Evolutionary conservation across 768 basidiomycete species (phyloP), one percentile per base, ranked within the genome.

Genomic region (Fomitopsis serialis): DNA sequence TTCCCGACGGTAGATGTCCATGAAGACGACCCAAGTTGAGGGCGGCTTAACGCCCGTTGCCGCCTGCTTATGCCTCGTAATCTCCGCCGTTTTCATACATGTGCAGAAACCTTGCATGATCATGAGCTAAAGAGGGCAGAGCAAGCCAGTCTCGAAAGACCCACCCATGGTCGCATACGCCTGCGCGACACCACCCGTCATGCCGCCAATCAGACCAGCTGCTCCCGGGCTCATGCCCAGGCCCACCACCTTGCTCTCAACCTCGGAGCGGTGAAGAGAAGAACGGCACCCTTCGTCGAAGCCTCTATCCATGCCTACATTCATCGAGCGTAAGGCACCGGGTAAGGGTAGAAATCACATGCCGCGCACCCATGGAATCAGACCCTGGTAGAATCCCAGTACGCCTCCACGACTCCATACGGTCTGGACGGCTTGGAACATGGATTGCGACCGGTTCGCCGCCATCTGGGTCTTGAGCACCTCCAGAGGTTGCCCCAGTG

Each of bases 391-490:
- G 76, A 96, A 93, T 23, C 97, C 97, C 44, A 73, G 68, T 52
- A 87, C 72, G 57, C 97, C 93, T 61, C 97, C 97, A 57, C 97
- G 87, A 62, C 83, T 78, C 92, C 93, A 96, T 54, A 98, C 92
- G 5, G 85, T 83, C 58, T 79, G 76, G 61, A 89, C 77, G 17
- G 97, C 95, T 66, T 92, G 83, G 55, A 77, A 61, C 93, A 99
- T 97, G 12, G 87, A 77, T 69, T 99, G 94, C 10, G 80, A 83
- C 56, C 97, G 85, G 75, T 96, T 95, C 56, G 94, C 92, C 54
- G 97, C 97, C 97, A 99, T 98, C 68, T 99, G 97, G 17, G 97
- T 99, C 74, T 99, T 99, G 61, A 98, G 72, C 32, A 98, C 97
- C 74, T 99, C 97, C 54, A 99, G 75, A 21, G 97, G 97, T 76